phyloP scores from a whole-genome alignment of 352 stramenopile species.

The Thraustochytrium striatum region DNA sequence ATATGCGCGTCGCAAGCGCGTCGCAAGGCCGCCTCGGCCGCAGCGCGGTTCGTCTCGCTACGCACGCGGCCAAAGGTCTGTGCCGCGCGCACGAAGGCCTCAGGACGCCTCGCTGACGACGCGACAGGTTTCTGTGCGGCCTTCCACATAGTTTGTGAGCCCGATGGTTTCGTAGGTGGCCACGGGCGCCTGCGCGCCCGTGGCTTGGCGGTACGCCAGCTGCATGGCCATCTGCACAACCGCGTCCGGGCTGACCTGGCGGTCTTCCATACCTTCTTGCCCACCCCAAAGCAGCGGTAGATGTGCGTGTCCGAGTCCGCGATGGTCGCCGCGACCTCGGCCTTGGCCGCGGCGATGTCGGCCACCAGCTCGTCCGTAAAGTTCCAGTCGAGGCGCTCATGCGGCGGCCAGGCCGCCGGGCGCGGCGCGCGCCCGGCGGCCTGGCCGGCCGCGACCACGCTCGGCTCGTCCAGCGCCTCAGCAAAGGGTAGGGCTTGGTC shows the following conservation, averaged over 20 bases:
- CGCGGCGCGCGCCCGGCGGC: neutral
- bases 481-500: slow-evolving; percentile 20
- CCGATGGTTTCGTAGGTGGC: slow-evolving; percentile 42
- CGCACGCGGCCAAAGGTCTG: neutral
- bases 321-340: neutral
- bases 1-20: slow-evolving; percentile 32
- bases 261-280: slow-evolving; percentile 80
- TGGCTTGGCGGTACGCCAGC: slow-evolving; percentile 62
- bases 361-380: neutral
- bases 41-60: neutral
- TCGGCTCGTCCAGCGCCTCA: neutral
- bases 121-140: slow-evolving; percentile 12
- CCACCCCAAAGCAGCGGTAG: slow-evolving; percentile 63
- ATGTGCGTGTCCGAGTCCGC: slow-evolving; percentile 15
- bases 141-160: slow-evolving; percentile 5
- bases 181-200: neutral
- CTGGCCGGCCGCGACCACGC: neutral
- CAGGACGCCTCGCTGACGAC: slow-evolving; percentile 1
- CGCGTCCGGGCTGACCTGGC: slow-evolving; percentile 81
- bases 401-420: neutral
- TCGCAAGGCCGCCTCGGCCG: neutral
- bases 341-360: neutral
- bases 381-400: neutral
- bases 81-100: slow-evolving; percentile 28
- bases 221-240: slow-evolving; percentile 84